These are phyloP conservation scores for Phialemoniopsis sp. DNA, from an alignment of 2,329 filamentous ascomycete species.

Conservation along the genomic window DNA sequence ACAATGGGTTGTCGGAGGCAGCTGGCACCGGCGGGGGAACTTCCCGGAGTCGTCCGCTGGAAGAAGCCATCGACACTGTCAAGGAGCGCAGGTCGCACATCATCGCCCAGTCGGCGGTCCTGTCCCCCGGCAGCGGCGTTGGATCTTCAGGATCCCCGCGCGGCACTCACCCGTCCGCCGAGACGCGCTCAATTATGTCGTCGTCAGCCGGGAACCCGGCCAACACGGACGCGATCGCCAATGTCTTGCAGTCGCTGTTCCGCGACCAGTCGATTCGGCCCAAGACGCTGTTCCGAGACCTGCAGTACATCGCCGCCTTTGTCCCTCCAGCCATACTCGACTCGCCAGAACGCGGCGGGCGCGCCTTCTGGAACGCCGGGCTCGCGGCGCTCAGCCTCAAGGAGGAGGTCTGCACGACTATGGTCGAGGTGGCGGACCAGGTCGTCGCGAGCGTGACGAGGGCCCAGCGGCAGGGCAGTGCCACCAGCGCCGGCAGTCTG, in stretches of 20 bases:
- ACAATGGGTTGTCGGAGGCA: constrained; percentile 7
- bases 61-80: constrained; percentile 66
- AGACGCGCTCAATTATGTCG: constrained; percentile 44
- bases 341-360: constrained; percentile 59
- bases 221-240: constrained; percentile 62
- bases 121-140: constrained; percentile 17
- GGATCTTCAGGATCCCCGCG: too few relatives aligned
- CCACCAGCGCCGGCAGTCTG: constrained; percentile 21
- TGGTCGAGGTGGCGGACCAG: constrained; percentile 58
- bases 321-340: constrained; percentile 58
- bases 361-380: constrained; percentile 87
- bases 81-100: constrained; percentile 64
- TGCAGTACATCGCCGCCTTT: constrained; percentile 70
- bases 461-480: constrained; percentile 34
- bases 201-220: constrained; percentile 29
- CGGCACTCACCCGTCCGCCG: too few relatives aligned
- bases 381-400: constrained; percentile 86
- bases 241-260: constrained; percentile 64
- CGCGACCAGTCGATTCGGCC: constrained; percentile 66
- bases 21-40: constrained; percentile 22
- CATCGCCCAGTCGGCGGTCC: constrained; percentile 23
- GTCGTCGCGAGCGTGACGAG: constrained; percentile 57
- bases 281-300: constrained; percentile 74
- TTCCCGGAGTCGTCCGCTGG: constrained; percentile 52
- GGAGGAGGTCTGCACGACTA: constrained; percentile 79